Base-by-base conservation (phyloP, 768 basidiomycete genomes). In the Rhodotorula babjevae region DNA sequence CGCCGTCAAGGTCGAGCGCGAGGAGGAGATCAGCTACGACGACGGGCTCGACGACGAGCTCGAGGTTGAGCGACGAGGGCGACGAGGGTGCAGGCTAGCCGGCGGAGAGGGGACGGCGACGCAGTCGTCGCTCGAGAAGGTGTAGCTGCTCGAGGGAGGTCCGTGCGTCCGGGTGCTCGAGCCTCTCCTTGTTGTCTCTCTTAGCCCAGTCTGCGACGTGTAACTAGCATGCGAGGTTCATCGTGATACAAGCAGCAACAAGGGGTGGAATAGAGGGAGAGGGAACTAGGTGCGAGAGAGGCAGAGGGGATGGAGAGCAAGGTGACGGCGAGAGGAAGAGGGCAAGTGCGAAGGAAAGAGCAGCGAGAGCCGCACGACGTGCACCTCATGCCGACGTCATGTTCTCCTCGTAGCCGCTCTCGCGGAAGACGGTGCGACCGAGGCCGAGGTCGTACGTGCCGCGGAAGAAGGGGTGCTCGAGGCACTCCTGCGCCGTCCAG, bases 391-490 rank as follows among this genome's bases (percentile, higher is more conserved):
- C 47, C 3, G 40, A 15, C 7, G 29, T 27, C 27, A 44, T 49
- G 46, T 36, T 33, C 23, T 63, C 52, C 15, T 47, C 36, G 15
- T 10, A 42, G 15, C 55, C 66, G 29, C 40, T 21, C 29, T 63
- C 59, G 52, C 67, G 60, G 42, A 36, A 55, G 52, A 56, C 59
- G 31, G 67, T 72, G 46, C 67, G 61, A 10, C 66, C 71, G 58
- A 65, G 63, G 9, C 74, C 74, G 15, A 76, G 25, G 60, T 72
- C 71, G 63, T 67, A 76, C 15, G 56, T 19, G 29, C 72, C 72
- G 46, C 29, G n/a, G 18, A 97, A 84, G 81, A 96, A 97, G 0
- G 86, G 85, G 78, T 97, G 93, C 69, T 85, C 85, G 59, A 98
- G 84, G 27, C 89, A 91, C 14, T 86, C 83, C 27, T 85, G 84